Conservation (phyloP, 2,329 filamentous ascomycete genomes). For the Xylariales sp. region DNA sequence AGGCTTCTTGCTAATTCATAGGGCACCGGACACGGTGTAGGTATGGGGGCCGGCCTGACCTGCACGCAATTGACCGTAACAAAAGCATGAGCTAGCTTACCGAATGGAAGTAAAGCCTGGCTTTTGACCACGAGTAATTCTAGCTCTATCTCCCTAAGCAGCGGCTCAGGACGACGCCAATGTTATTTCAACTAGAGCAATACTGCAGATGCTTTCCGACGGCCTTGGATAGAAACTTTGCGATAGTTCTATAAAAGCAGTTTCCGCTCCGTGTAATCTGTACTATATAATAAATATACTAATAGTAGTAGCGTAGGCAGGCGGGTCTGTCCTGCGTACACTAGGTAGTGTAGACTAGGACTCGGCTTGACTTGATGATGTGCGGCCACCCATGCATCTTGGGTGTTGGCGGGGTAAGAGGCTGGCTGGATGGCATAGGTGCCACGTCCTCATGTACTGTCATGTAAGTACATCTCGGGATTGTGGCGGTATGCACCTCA, state of each 20-base stretch:
- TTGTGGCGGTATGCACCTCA: constrained; percentile 15
- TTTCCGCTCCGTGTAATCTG: too few species aligned
- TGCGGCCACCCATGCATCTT: neutral
- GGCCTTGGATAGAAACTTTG: neutral
- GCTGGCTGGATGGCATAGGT: neutral
- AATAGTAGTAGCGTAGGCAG: neutral
- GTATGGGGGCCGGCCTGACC: constrained; percentile 2
- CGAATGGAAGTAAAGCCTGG: neutral
- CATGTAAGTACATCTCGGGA: neutral
- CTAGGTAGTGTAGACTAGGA: too few species aligned
- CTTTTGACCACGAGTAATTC: neutral
- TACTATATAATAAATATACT: too few species aligned
- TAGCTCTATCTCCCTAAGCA: too few species aligned
- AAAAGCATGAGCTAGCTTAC: neutral
- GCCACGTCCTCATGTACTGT: neutral
- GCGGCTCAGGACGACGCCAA: neutral
- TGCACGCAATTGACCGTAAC: neutral
- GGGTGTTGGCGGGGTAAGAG: neutral
- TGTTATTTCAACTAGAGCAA: neutral
- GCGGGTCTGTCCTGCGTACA: neutral
- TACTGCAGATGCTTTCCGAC: neutral
- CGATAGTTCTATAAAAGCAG: neutral
- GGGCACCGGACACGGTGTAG: neutral
- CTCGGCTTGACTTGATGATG: neutral
- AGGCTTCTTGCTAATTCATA: neutral